Evolutionary conservation across 129 eudicot species (phyloP).

Genomic region (Erigeron canadensis): DNA sequence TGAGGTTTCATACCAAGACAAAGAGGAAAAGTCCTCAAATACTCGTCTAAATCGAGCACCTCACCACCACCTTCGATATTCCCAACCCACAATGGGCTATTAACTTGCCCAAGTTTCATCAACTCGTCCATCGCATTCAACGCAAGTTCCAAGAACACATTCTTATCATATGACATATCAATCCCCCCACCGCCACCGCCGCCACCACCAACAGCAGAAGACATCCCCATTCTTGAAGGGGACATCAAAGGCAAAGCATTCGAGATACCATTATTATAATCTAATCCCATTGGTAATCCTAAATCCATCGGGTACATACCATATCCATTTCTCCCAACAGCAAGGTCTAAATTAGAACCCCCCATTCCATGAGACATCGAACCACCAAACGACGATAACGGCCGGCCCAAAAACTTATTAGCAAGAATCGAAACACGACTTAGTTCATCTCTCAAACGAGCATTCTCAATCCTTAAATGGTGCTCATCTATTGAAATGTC

Average conservation of each 20-base stretch:
- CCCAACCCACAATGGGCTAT: conserved; percentile 64
- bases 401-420: conserved; percentile 54
- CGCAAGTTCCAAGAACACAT: conserved; percentile 58
- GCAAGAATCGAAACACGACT: conserved; percentile 57
- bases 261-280: conserved; percentile 48
- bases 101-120: conserved; percentile 62
- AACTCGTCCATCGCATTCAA: conserved; percentile 76
- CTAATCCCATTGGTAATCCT: conserved; percentile 65
- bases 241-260: conserved; percentile 41
- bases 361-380: conserved; percentile 33
- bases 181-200: conserved; percentile 28
- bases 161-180: conserved; percentile 52
- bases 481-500: conserved; percentile 61
- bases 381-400: conserved; percentile 42
- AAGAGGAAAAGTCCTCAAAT: conserved; percentile 46
- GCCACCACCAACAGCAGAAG: background rate
- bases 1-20: conserved; percentile 61
- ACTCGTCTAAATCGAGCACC: conserved; percentile 60
- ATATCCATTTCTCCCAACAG: conserved; percentile 57
- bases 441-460: conserved; percentile 68
- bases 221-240: conserved; percentile 40
- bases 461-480: conserved; percentile 67
- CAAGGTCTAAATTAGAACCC: conserved; percentile 59
- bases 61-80: conserved; percentile 57
- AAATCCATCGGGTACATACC: conserved; percentile 47